Evolutionary conservation across 176 grass and related monocot genomes (phyloP).

Genomic region (Dendrocalamus sinicus): DNA sequence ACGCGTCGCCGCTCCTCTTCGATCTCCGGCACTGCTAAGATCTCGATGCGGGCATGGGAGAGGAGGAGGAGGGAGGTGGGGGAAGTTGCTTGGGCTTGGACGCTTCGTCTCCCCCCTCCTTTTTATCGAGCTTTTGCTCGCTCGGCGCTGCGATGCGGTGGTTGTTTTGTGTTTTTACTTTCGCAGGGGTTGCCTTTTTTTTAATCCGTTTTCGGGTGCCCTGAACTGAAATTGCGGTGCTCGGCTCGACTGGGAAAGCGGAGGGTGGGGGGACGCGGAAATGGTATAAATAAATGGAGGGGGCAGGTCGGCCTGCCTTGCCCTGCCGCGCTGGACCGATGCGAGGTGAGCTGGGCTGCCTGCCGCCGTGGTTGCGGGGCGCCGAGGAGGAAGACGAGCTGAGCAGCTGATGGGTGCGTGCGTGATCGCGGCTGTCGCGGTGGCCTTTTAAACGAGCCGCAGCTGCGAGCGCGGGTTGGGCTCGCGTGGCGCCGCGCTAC

Average conservation of each 20-base stretch:
- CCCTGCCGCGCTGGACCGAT: slow-evolving; percentile 56
- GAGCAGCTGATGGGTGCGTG: neutral
- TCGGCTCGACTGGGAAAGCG: slow-evolving; percentile 56
- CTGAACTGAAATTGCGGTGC: slow-evolving; percentile 56
- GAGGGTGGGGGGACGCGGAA: slow-evolving; percentile 24
- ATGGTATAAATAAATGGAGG: slow-evolving; percentile 50
- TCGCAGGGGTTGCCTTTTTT: slow-evolving; percentile 53
- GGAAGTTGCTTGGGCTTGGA: slow-evolving; percentile 62
- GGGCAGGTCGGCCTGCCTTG: slow-evolving; percentile 33
- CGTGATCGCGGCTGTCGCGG: neutral
- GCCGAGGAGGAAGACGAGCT: slow-evolving; percentile 13
- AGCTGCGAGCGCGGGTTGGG: neutral
- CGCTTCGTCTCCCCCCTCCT: slow-evolving; percentile 60
- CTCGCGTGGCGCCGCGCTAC: slow-evolving; percentile 31
- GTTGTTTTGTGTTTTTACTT: slow-evolving; percentile 50
- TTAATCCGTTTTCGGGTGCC: slow-evolving; percentile 41
- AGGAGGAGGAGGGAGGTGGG: neutral
- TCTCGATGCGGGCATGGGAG: slow-evolving; percentile 56
- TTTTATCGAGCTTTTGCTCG: slow-evolving; percentile 65
- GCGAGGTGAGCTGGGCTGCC: neutral
- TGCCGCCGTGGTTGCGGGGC: neutral
- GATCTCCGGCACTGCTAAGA: slow-evolving; percentile 51
- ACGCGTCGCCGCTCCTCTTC: slow-evolving; percentile 47
- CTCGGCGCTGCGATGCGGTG: slow-evolving; percentile 50
- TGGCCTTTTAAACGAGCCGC: neutral